phyloP scores from a whole-genome alignment of 371 early-diverging fungal genomes.

The Saksenaea oblongispora region DNA sequence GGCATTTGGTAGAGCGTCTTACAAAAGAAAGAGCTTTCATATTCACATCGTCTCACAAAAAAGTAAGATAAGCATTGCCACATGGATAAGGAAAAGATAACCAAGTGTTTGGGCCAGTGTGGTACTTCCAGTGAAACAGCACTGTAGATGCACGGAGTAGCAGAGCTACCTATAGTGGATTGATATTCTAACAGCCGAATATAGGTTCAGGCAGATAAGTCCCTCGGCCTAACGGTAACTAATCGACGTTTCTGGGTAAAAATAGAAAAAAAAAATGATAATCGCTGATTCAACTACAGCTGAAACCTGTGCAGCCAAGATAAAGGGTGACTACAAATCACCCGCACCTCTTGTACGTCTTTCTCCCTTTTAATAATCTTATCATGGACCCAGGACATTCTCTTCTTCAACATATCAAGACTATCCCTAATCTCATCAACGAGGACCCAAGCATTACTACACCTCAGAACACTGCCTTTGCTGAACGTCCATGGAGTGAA shows the following conservation, averaged over 20 bases:
- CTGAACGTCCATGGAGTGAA: slow-evolving; percentile 43
- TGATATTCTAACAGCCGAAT: too few species aligned
- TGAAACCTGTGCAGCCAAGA: neutral
- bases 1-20: too few species aligned
- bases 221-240: too few species aligned
- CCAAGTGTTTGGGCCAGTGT: too few species aligned
- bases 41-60: too few species aligned
- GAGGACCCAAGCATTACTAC: slow-evolving; percentile 46
- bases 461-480: slow-evolving; percentile 40
- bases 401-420: slow-evolving; percentile 44
- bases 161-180: too few species aligned
- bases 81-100: too few species aligned
- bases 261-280: neutral
- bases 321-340: neutral
- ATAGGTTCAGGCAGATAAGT: too few species aligned
- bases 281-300: neutral
- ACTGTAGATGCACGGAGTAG: too few species aligned
- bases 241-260: slow-evolving; percentile 33
- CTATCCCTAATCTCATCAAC: slow-evolving; percentile 42
- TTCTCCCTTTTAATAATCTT: slow-evolving; percentile 3
- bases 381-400: slow-evolving; percentile 48
- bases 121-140: too few species aligned
- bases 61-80: too few species aligned
- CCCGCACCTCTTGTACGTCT: neutral
- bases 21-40: too few species aligned